Evolutionary conservation across 495 filamentous ascomycete genomes (phyloP).

Genomic region (Beverwykella pulmonaria): DNA sequence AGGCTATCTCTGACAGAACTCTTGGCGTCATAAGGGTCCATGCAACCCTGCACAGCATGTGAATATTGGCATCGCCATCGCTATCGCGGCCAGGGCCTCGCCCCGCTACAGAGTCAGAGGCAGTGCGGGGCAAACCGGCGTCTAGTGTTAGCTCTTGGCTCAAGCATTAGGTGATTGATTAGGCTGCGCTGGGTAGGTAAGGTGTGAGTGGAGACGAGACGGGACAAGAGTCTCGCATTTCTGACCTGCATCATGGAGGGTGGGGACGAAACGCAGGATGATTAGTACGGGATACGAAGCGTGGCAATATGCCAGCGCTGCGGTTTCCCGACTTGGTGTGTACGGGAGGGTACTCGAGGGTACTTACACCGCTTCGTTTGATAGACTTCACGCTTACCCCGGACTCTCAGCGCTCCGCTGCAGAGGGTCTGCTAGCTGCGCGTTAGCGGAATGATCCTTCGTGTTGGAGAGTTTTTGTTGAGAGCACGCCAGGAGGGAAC

Average conservation of each 20-base stretch:
- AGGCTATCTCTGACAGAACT: too few relatives aligned
- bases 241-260: constrained; percentile 1
- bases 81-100: not conserved
- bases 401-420: not conserved
- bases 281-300: not conserved
- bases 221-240: not conserved
- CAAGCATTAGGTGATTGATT: not conserved
- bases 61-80: not conserved
- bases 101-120: not conserved
- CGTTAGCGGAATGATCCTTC: not conserved
- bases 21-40: not conserved
- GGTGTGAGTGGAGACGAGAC: not conserved
- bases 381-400: constrained; percentile 13
- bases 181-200: too few relatives aligned
- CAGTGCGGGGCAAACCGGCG: not conserved
- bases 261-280: not conserved
- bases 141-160: not conserved
- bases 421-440: constrained; percentile 8
- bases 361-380: constrained; percentile 7
- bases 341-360: constrained; percentile 23
- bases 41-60: not conserved
- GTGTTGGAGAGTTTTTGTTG: constrained; percentile 13
- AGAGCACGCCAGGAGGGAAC: not conserved
- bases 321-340: not conserved
- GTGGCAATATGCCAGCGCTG: not conserved